Evolutionary conservation across 2,329 filamentous ascomycete species (phyloP).

Genomic region (Cryoendolithus antarcticus): DNA sequence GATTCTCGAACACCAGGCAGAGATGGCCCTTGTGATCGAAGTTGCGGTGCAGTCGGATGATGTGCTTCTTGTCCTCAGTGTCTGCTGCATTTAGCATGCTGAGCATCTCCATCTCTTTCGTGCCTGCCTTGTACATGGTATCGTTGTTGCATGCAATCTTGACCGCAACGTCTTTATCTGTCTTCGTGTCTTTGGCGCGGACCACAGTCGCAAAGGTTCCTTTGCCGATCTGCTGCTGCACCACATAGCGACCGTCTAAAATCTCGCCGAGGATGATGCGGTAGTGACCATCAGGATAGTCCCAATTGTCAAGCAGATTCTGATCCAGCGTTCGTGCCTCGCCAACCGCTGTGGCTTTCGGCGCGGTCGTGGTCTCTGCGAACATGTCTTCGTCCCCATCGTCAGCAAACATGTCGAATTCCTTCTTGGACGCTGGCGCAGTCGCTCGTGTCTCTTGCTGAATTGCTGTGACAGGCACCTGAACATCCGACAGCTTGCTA

Average conservation of each 20-base stretch:
- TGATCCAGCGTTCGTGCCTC: constrained; percentile 45
- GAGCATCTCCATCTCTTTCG: constrained; percentile 88
- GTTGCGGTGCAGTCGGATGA: constrained; percentile 73
- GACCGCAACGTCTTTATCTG: constrained; percentile 66
- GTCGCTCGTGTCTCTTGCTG: neutral
- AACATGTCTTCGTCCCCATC: constrained; percentile 79
- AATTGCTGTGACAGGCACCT: constrained; percentile 13
- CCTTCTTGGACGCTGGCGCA: constrained; percentile 31
- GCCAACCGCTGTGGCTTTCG: constrained; percentile 35
- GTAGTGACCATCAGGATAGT: constrained; percentile 93
- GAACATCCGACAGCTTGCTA: constrained; percentile 5
- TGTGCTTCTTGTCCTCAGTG: constrained; percentile 77
- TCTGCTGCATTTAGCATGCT: constrained; percentile 78
- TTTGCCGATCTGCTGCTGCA: constrained; percentile 76
- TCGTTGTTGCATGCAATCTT: constrained; percentile 96
- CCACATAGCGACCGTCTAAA: constrained; percentile 76
- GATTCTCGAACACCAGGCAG: constrained; percentile 93
- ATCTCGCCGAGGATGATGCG: constrained; percentile 87
- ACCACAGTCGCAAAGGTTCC: constrained; percentile 98
- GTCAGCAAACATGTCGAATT: constrained; percentile 53
- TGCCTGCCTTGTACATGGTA: constrained; percentile 62
- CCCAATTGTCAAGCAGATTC: constrained; percentile 80
- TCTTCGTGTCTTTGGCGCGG: constrained; percentile 65
- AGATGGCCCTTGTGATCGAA: constrained; percentile 94
- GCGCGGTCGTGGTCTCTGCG: constrained; percentile 43